phyloP scores from a whole-genome alignment of 2,329 filamentous ascomycete species.

The Penicillium italicum region DNA sequence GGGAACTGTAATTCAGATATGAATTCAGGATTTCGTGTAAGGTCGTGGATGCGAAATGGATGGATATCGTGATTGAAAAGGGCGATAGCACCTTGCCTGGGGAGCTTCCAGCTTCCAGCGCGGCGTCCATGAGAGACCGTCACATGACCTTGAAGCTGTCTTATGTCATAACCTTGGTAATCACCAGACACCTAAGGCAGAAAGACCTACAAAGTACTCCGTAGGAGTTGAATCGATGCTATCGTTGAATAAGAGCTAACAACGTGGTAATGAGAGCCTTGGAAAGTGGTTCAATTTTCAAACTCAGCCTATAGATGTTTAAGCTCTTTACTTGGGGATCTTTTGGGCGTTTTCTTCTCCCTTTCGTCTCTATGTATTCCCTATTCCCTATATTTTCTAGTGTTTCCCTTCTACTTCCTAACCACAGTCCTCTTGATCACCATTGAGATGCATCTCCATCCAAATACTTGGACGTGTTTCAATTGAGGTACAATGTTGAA shows the following conservation, averaged over 20 bases:
- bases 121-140: constrained; percentile 19
- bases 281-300: background rate
- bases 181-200: constrained; percentile 5
- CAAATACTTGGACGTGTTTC: background rate
- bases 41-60: constrained; percentile 4
- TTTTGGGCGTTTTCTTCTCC: background rate
- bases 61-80: constrained; percentile 18
- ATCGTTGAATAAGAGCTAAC: no score
- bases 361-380: background rate
- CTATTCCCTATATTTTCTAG: background rate
- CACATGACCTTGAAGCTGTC: constrained; percentile 14
- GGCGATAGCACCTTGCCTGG: constrained; percentile 20
- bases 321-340: background rate
- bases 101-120: constrained; percentile 31
- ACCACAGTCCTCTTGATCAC: background rate
- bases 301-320: background rate
- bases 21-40: background rate
- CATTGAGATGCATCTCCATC: background rate
- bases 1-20: background rate
- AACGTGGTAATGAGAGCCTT: background rate
- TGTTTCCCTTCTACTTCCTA: background rate
- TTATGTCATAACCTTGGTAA: constrained; percentile 19
- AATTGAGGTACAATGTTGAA: background rate
- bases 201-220: no score
- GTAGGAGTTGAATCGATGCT: no score